These are phyloP conservation scores for Neofusicoccum cordaticola DNA, from an alignment of 2,329 filamentous ascomycete species.

Conservation along the genomic window DNA sequence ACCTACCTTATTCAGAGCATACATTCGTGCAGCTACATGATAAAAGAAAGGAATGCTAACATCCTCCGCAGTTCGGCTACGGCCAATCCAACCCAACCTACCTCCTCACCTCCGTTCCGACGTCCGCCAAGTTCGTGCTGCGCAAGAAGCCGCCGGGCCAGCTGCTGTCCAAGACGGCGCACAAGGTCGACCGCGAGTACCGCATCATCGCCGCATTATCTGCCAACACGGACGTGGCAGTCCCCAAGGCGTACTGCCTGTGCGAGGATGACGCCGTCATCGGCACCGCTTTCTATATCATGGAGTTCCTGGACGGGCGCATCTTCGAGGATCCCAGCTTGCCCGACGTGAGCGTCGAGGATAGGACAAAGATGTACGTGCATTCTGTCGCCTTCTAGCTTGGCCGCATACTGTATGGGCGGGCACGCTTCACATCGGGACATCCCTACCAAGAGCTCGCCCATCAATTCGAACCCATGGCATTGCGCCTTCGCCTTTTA, in stretches of 20 bases:
- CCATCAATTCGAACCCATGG: neutral
- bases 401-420: too few species aligned
- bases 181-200: slow-evolving; percentile 95
- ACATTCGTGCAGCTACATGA: neutral
- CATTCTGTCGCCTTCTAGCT: too few species aligned
- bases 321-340: slow-evolving; percentile 89
- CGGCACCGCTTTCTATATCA: slow-evolving; percentile 93
- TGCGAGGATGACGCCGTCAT: slow-evolving; percentile 79
- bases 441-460: too few species aligned
- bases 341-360: slow-evolving; percentile 65
- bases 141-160: slow-evolving; percentile 97
- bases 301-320: slow-evolving; percentile 91
- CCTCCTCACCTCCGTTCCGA: slow-evolving; percentile 68
- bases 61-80: slow-evolving; percentile 73
- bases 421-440: too few species aligned
- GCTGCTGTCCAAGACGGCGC: slow-evolving; percentile 88
- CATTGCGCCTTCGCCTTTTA: neutral
- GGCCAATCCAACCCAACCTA: slow-evolving; percentile 98
- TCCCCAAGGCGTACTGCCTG: slow-evolving; percentile 77
- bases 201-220: slow-evolving; percentile 78
- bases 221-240: slow-evolving; percentile 74
- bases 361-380: slow-evolving; percentile 69
- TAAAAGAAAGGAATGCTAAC: neutral
- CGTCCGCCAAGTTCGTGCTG: slow-evolving; percentile 75
- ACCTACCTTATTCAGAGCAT: neutral